These are phyloP conservation scores for Cyclospora cayetanensis DNA, from an alignment of 169 alveolate species.

Conservation along the genomic window DNA sequence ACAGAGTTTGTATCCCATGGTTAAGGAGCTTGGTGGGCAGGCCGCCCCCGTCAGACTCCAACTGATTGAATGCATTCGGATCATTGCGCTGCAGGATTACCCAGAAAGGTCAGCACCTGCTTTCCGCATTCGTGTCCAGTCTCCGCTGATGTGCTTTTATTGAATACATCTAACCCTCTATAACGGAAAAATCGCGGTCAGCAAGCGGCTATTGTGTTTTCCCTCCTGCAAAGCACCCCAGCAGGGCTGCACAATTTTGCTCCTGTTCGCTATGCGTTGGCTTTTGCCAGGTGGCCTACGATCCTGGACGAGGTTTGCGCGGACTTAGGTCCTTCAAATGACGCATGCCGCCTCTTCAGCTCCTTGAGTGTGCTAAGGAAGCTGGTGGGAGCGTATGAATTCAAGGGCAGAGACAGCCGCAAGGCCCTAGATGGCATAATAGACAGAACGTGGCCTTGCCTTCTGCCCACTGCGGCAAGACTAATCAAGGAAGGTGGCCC, in stretches of 20 bases:
- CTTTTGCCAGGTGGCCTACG: constrained; percentile 7
- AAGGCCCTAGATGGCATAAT: constrained; percentile 29
- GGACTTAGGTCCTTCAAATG: background rate
- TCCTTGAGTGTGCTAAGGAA: constrained; percentile 34
- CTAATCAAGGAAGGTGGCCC: constrained; percentile 43
- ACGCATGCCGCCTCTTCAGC: background rate
- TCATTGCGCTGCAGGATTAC: constrained; percentile 11
- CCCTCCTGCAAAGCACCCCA: too few relatives aligned
- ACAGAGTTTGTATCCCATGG: background rate
- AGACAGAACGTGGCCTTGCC: constrained; percentile 22
- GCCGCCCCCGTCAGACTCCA: constrained; percentile 32
- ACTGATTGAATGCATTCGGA: constrained; percentile 54
- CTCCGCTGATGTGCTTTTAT: too few relatives aligned
- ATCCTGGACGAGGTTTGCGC: constrained; percentile 28
- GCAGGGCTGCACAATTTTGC: too few relatives aligned
- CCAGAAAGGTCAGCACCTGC: constrained; percentile 32
- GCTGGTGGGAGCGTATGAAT: constrained; percentile 18
- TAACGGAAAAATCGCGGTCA: too few relatives aligned
- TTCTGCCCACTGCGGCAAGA: constrained; percentile 62
- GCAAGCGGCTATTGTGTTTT: too few relatives aligned
- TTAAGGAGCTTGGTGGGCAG: background rate
- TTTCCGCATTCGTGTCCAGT: too few relatives aligned
- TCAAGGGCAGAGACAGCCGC: constrained; percentile 16
- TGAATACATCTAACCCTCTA: too few relatives aligned
- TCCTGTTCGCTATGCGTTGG: background rate